Evolutionary conservation across 257 asterid genomes (phyloP).

Genomic region (Salvia miltiorrhiza): DNA sequence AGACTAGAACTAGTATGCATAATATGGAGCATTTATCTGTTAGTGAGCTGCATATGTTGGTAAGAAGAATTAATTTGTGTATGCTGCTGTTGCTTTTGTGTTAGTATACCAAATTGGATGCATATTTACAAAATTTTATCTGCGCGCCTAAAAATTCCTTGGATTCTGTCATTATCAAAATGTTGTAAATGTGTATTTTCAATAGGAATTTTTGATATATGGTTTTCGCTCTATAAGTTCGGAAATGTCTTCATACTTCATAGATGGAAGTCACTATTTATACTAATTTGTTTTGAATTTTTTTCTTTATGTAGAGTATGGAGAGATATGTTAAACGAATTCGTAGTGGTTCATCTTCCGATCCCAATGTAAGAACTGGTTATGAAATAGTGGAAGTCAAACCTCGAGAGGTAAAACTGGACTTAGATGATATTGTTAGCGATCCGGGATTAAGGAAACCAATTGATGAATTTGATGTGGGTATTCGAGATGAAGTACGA

Average conservation of each 20-base stretch:
- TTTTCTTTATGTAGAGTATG: not conserved
- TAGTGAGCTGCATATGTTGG: not conserved
- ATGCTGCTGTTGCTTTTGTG: not conserved
- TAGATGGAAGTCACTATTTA: not conserved
- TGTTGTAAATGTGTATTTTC: too few species aligned
- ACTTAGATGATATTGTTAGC: not conserved
- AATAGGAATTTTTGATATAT: too few species aligned
- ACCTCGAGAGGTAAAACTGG: not conserved
- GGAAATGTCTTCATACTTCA: not conserved
- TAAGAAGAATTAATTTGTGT: not conserved
- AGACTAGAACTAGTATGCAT: not conserved
- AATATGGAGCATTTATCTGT: not conserved
- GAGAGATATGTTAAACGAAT: not conserved
- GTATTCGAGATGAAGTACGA: not conserved
- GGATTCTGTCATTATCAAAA: too few species aligned
- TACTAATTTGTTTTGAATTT: not conserved
- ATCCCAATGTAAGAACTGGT: not conserved
- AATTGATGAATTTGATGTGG: not conserved
- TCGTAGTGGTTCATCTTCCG: not conserved
- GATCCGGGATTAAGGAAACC: not conserved
- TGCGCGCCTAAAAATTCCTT: too few species aligned
- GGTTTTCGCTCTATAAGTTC: too few species aligned
- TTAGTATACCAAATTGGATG: not conserved
- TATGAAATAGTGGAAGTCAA: not conserved
- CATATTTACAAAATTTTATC: too few species aligned